Base-by-base conservation (phyloP, 2,329 filamentous ascomycete species). In the Trichoderma sp. region DNA sequence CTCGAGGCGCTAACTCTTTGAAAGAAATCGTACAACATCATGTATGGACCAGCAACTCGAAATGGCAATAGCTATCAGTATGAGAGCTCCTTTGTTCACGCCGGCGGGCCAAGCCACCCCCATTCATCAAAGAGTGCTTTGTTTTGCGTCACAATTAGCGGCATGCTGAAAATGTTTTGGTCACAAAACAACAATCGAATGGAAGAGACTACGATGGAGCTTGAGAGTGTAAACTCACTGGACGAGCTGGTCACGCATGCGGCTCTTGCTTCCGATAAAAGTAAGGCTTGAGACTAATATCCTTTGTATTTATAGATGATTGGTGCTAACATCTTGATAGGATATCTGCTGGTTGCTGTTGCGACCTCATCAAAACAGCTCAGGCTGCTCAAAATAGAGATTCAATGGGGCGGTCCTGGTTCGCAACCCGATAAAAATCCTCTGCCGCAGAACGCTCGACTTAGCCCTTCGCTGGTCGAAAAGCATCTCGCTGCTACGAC, bases 161-260 rank as follows among this genome's bases (percentile, higher is more conserved):
- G 93, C 8, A 82, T 89, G 62, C 84, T 98, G 69, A 92, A 91
- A 76, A 85, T 98, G 76, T 86, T 95, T 63, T 97, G 91, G 82
- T 88, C 92, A 53, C 93, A 95, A 74, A 90, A 88, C 57, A 93
- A 90, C 79, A 88, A 85, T 70, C 89, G 89, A 75, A 91, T 93
- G 82, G 88, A 91, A 73, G 93, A 97, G 77, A 88, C 89, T 0
- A 88, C 87, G 3, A 84, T 91, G n/a, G 92, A 95, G 74, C 82
- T 97, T 43, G 92, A 95, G 78, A 91, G 90, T 73, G 86, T 93
- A 71, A 86, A 89, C 32, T 90, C 90, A 39, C 90, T 91, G 0
- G 90, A 94, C 74, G 91, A 94, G 74, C 80, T 93, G n/a, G 86
- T 95, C 65, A 94, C 93, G 0, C 94, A 97, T 82, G 93, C 93